phyloP scores from a whole-genome alignment of 1,284 basidiomycete species.

The Ustilago crameri region DNA sequence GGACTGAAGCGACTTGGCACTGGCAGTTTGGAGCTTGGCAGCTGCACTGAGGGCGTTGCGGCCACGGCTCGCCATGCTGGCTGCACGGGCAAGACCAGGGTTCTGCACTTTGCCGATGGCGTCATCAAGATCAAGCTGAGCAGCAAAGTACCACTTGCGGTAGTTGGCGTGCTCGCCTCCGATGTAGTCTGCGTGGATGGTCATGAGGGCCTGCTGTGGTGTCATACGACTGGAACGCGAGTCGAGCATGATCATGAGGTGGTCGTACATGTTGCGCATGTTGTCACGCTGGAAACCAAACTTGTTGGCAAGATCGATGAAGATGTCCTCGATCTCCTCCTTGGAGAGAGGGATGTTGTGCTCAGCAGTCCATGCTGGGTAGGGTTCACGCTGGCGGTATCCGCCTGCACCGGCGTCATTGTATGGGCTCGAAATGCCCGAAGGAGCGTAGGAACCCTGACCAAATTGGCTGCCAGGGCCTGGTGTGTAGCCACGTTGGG shows the following conservation, averaged over 20 bases:
- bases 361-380: constrained; percentile 92
- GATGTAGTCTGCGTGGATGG: constrained; percentile 98
- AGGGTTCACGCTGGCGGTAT: constrained; percentile 74
- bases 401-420: constrained; percentile 48
- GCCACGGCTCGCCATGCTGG: constrained; percentile 76
- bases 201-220: constrained; percentile 88
- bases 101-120: constrained; percentile 93
- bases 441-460: constrained; percentile 54
- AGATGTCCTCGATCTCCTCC: constrained; percentile 99
- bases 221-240: constrained; percentile 79
- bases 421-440: constrained; percentile 60
- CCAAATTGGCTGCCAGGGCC: constrained; percentile 56
- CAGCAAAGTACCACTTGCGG: constrained; percentile 93
- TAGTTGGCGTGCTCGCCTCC: constrained; percentile 77
- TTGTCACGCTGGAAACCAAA: constrained; percentile 94
- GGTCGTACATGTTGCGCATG: constrained; percentile 83
- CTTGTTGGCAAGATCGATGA: constrained; percentile 97
- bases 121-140: constrained; percentile 97
- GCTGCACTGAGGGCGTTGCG: constrained; percentile 59
- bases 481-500: constrained; percentile 44
- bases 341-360: constrained; percentile 94
- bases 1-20: constrained; percentile 82
- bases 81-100: constrained; percentile 84
- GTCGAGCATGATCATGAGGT: constrained; percentile 97
- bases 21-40: constrained; percentile 73